These are phyloP conservation scores for Nemania abortiva DNA, from an alignment of 2,329 filamentous ascomycete genomes.

Conservation along the genomic window DNA sequence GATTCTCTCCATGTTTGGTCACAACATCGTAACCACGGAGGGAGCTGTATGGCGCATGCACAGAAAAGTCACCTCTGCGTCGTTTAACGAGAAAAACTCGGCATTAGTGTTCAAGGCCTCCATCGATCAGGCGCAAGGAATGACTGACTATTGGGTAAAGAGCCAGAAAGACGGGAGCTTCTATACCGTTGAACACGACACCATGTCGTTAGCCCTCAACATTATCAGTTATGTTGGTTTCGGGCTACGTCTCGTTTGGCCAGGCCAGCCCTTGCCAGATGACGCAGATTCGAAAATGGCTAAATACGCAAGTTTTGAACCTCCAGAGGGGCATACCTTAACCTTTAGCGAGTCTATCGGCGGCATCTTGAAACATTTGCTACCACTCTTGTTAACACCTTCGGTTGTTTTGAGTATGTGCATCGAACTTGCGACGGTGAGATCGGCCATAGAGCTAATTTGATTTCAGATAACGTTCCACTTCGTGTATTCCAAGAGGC, in stretches of 20 bases:
- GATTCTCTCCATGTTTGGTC: conserved; percentile 74
- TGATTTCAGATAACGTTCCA: conserved; percentile 56
- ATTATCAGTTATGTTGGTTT: conserved; percentile 78
- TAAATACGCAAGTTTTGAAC: conserved; percentile 61
- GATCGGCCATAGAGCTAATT: conserved; percentile 27
- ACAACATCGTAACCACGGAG: conserved; percentile 78
- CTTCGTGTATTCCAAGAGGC: conserved; percentile 64
- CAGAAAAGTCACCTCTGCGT: conserved; percentile 76
- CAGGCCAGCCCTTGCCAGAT: conserved; percentile 66
- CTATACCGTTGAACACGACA: conserved; percentile 69
- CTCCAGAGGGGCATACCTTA: conserved; percentile 68
- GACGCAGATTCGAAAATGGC: conserved; percentile 59
- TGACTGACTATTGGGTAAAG: conserved; percentile 69
- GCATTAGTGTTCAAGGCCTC: conserved; percentile 73
- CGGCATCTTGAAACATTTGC: conserved; percentile 70
- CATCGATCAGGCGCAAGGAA: conserved; percentile 70
- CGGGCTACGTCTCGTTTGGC: conserved; percentile 71
- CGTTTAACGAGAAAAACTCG: conserved; percentile 83
- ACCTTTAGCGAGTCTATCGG: conserved; percentile 74
- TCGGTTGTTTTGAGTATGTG: conserved; percentile 64
- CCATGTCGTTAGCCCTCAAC: conserved; percentile 71
- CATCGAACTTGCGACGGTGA: background rate
- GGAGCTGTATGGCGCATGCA: conserved; percentile 78
- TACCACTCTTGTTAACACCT: conserved; percentile 72
- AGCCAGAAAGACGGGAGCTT: conserved; percentile 61